Percentiles rank a stretch among this genome's conserved stretches.
These are phyloP conservation scores for Fragaria vesca DNA, from an alignment of 306 rosid species.

Conservation along the genomic window DNA sequence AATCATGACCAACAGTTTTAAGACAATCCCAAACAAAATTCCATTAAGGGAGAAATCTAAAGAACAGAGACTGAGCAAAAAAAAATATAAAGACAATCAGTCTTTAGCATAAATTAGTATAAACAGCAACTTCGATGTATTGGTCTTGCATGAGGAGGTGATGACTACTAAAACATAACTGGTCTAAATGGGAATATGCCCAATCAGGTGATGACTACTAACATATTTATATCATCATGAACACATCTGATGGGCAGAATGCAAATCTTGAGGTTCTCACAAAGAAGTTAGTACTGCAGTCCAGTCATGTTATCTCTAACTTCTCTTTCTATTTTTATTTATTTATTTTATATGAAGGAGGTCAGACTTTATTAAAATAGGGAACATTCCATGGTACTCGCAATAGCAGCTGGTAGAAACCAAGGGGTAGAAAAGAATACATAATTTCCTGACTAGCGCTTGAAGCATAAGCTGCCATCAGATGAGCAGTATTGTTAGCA, in stretches of 20 bases:
- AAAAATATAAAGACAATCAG: not conserved
- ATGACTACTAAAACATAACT: not conserved
- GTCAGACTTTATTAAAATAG: too few relatives aligned
- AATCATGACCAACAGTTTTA: not conserved
- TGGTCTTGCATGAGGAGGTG: not conserved
- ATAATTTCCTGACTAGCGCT: too few relatives aligned
- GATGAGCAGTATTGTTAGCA: too few relatives aligned
- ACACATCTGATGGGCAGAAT: not conserved
- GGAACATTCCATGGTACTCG: too few relatives aligned
- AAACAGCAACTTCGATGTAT: not conserved
- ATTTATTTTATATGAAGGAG: too few relatives aligned
- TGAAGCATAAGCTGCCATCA: too few relatives aligned
- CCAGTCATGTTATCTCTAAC: not conserved
- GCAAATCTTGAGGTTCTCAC: not conserved
- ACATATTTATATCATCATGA: not conserved
- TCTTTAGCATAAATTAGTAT: not conserved
- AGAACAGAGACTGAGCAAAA: not conserved
- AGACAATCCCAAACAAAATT: not conserved
- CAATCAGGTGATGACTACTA: not conserved
- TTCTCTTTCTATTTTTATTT: not conserved
- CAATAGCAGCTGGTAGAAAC: too few relatives aligned
- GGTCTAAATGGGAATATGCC: not conserved
- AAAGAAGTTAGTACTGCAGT: not conserved
- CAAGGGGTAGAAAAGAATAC: too few relatives aligned
- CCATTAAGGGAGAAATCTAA: not conserved